A percentile compares a stretch with the other conserved stretches of the same genome.
Conservation (phyloP, 139 green algal genomes). For the Chlamydomonas schloesseri region DNA sequence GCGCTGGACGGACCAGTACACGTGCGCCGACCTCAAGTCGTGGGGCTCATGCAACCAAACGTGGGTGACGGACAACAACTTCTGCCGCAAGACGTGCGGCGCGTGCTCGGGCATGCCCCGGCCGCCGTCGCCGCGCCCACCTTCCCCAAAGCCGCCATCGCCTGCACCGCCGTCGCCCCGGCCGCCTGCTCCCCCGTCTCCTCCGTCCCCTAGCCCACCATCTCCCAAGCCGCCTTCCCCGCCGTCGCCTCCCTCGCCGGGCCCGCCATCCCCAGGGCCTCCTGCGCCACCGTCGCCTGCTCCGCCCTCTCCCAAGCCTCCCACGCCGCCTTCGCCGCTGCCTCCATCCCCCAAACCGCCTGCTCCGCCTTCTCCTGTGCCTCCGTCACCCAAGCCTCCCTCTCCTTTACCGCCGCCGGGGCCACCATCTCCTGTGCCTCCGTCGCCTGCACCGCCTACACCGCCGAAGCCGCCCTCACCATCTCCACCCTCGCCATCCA, state of each 20-base stretch:
- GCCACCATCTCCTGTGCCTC: no score
- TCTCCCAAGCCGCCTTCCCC: background rate
- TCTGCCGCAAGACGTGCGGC: background rate
- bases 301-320: background rate
- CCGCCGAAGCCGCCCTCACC: no score
- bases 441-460: no score
- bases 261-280: background rate
- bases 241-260: background rate
- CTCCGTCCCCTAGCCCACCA: background rate
- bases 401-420: background rate
- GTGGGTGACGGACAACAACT: slow-evolving; percentile 1
- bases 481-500: no score
- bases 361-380: background rate
- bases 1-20: background rate
- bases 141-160: no score
- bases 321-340: background rate
- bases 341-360: background rate
- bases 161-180: background rate
- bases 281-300: background rate
- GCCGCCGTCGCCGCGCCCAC: background rate
- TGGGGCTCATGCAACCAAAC: background rate
- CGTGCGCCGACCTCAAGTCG: background rate
- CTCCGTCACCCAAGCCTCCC: background rate
- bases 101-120: background rate
- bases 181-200: background rate